Evolutionary conservation across 192 early-diverging fungal species (phyloP).

Genomic region (Backusella circina): DNA sequence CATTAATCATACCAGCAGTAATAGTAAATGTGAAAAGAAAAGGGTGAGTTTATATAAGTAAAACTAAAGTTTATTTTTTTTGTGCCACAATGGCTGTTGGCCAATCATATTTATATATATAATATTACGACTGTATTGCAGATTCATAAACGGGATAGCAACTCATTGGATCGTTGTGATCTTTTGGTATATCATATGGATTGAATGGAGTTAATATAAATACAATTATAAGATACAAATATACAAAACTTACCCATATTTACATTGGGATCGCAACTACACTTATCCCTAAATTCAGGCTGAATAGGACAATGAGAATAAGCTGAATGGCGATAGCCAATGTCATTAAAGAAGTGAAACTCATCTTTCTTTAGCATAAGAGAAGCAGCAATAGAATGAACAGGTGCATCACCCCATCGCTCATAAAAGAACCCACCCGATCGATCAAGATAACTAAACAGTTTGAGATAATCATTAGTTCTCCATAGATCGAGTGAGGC

Average conservation of each 20-base stretch:
- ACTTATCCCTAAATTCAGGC: conserved; percentile 38
- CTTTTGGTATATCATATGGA: background rate
- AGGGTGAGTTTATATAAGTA: background rate
- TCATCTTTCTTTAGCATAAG: conserved; percentile 54
- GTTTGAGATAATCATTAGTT: conserved; percentile 58
- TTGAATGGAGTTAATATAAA: background rate
- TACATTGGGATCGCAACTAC: conserved; percentile 44
- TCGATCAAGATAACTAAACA: conserved; percentile 64
- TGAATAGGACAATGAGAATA: conserved; percentile 59
- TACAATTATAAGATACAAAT: background rate
- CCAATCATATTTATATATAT: background rate
- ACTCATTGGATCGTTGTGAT: background rate
- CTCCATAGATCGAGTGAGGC: conserved; percentile 57
- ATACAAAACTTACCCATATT: conserved; percentile 42
- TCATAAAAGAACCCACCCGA: conserved; percentile 78
- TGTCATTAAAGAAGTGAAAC: conserved; percentile 74
- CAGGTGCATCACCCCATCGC: conserved; percentile 76
- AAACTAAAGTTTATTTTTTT: background rate
- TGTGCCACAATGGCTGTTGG: background rate
- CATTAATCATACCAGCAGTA: background rate
- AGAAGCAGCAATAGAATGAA: conserved; percentile 65
- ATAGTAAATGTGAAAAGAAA: background rate
- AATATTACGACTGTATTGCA: background rate
- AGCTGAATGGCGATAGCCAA: conserved; percentile 66
- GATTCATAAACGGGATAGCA: background rate